A percentile compares a stretch with the other conserved stretches of the same genome.
These are phyloP conservation scores for Copromyces sp. DNA, from an alignment of 495 filamentous ascomycete species.

Conservation along the genomic window DNA sequence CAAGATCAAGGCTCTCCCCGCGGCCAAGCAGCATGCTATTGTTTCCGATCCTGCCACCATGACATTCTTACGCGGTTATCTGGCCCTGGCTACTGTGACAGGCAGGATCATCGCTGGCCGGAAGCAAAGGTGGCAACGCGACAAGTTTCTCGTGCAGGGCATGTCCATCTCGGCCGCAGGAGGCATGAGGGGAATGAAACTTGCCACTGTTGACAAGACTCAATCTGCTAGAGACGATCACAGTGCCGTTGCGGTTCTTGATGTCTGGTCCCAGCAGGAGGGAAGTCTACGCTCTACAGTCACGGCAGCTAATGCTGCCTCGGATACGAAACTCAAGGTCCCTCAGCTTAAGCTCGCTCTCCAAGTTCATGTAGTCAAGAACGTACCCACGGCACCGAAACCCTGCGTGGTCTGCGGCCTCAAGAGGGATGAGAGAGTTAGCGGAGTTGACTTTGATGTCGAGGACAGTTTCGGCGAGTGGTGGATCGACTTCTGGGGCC, in stretches of 20 bases:
- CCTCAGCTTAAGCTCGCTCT: conserved; percentile 59
- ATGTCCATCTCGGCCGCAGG: conserved; percentile 69
- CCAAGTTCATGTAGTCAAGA: conserved; percentile 50
- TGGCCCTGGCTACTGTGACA: conserved; percentile 53
- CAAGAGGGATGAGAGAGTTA: conserved; percentile 72
- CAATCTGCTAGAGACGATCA: conserved; percentile 77
- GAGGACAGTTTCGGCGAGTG: conserved; percentile 90
- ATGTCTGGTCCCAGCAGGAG: conserved; percentile 58
- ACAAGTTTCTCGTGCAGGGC: conserved; percentile 71
- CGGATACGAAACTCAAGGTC: conserved; percentile 36
- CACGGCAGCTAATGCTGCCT: conserved; percentile 36
- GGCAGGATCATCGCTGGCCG: conserved; percentile 80
- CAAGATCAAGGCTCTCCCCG: conserved; percentile 40
- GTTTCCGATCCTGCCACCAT: conserved; percentile 45
- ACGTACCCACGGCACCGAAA: conserved; percentile 58
- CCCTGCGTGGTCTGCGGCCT: conserved; percentile 84
- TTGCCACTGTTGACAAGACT: conserved; percentile 66
- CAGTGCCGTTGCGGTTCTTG: conserved; percentile 69
- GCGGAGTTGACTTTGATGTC: conserved; percentile 62
- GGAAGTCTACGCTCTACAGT: conserved; percentile 53
- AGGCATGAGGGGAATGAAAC: conserved; percentile 75
- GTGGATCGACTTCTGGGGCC: conserved; percentile 89
- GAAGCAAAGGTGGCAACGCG: conserved; percentile 80
- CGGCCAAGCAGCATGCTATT: conserved; percentile 45
- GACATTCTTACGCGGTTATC: conserved; percentile 42